These are phyloP conservation scores for Aspergillus niger DNA, from an alignment of 2,329 filamentous ascomycete genomes.

Conservation along the genomic window DNA sequence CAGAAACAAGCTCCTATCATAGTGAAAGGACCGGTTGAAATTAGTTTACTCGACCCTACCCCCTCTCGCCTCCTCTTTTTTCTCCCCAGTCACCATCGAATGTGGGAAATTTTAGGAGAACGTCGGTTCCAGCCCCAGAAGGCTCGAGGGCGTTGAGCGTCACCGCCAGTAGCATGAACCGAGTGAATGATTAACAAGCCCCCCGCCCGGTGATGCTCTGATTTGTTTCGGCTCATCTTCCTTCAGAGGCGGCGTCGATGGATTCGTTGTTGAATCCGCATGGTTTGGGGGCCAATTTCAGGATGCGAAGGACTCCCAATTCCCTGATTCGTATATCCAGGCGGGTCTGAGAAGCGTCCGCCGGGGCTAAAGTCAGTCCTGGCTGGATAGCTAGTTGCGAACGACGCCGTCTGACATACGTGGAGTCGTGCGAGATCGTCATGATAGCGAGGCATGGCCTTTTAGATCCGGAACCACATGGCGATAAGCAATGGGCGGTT, in stretches of 20 bases:
- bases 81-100: neutral
- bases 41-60: conserved; percentile 9
- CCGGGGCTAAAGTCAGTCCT: neutral
- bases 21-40: conserved; percentile 16
- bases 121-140: conserved; percentile 21
- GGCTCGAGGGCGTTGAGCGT: conserved; percentile 11
- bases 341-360: neutral
- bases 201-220: conserved; percentile 2
- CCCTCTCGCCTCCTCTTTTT: neutral
- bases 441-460: conserved; percentile 17
- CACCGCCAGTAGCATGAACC: conserved; percentile 4
- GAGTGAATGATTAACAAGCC: conserved; percentile 1
- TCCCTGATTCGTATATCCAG: conserved; percentile 17
- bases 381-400: conserved; percentile 6
- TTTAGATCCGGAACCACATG: conserved; percentile 25
- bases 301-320: conserved; percentile 8
- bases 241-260: neutral
- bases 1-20: conserved; percentile 15
- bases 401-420: conserved; percentile 15
- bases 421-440: conserved; percentile 24
- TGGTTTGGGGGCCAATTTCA: conserved; percentile 20
- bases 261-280: conserved; percentile 5
- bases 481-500: conserved; percentile 23
- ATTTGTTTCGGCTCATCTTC: conserved; percentile 2
- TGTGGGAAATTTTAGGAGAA: neutral